These are phyloP conservation scores for Alternaria panax DNA, from an alignment of 2,329 filamentous ascomycete genomes.

Conservation along the genomic window DNA sequence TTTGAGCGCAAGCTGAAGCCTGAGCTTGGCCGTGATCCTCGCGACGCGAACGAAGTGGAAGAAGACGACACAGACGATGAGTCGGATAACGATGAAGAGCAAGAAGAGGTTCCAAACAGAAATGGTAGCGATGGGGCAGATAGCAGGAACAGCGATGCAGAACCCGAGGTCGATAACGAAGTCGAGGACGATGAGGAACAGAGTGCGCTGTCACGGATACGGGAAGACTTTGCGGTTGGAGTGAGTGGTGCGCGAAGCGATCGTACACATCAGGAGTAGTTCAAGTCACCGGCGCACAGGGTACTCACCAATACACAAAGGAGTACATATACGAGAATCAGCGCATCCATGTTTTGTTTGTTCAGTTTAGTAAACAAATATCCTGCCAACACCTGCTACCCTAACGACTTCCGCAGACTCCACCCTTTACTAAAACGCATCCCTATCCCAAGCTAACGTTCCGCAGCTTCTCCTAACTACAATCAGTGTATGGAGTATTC, in stretches of 20 bases:
- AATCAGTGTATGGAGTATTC: neutral
- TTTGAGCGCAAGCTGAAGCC: constrained; percentile 80
- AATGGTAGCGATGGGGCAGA: neutral
- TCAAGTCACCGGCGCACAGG: no score
- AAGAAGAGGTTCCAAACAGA: neutral
- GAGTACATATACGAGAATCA: neutral
- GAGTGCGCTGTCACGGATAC: constrained; percentile 22
- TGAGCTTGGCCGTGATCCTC: constrained; percentile 47
- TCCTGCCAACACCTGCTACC: neutral
- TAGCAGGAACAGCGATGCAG: constrained; percentile 1
- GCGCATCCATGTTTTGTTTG: neutral
- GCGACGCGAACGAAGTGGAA: constrained; percentile 42
- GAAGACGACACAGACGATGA: constrained; percentile 37
- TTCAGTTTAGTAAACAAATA: neutral
- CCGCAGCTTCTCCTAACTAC: neutral
- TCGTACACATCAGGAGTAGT: neutral
- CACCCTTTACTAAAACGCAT: neutral
- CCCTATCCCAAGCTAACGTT: neutral
- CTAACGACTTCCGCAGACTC: neutral
- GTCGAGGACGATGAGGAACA: constrained; percentile 18
- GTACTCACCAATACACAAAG: neutral
- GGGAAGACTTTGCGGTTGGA: constrained; percentile 22
- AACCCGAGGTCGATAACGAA: constrained; percentile 8
- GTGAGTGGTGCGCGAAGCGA: constrained; percentile 16
- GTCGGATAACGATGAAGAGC: constrained; percentile 11